Conservation (phyloP, 2,329 filamentous ascomycete genomes). For the Trichoderma sp. region DNA sequence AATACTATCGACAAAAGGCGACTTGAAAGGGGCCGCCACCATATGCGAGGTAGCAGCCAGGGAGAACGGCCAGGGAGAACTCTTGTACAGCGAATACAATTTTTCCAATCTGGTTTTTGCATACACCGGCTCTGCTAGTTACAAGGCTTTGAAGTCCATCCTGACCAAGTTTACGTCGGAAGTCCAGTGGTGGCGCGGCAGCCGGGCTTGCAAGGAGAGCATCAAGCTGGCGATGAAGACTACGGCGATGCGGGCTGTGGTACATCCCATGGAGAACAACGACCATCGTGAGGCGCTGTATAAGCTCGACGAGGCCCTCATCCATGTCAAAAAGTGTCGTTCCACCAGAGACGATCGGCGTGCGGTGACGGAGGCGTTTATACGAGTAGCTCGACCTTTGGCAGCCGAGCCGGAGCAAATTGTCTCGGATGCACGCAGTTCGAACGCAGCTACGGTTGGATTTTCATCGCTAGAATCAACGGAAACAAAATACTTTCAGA, state of each 20-base stretch:
- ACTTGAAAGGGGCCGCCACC: constrained; percentile 38
- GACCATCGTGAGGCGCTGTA: constrained; percentile 36
- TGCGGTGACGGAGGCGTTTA: constrained; percentile 33
- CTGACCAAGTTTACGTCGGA: constrained; percentile 40
- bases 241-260: constrained; percentile 36
- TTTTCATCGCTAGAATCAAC: not conserved
- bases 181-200: constrained; percentile 44
- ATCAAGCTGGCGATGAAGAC: constrained; percentile 46
- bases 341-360: constrained; percentile 29
- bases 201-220: constrained; percentile 44
- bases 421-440: not conserved
- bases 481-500: not conserved
- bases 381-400: constrained; percentile 28
- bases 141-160: constrained; percentile 40
- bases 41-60: constrained; percentile 45
- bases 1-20: constrained; percentile 38
- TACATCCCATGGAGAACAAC: constrained; percentile 19
- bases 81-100: constrained; percentile 45
- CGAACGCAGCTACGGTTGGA: not conserved
- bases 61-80: constrained; percentile 43
- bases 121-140: constrained; percentile 41
- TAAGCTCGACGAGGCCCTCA: constrained; percentile 34
- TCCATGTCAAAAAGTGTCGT: constrained; percentile 36
- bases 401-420: constrained; percentile 1
- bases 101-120: constrained; percentile 45